Conservation (phyloP, 169 alveolate genomes). For the Plasmodium fragile region DNA sequence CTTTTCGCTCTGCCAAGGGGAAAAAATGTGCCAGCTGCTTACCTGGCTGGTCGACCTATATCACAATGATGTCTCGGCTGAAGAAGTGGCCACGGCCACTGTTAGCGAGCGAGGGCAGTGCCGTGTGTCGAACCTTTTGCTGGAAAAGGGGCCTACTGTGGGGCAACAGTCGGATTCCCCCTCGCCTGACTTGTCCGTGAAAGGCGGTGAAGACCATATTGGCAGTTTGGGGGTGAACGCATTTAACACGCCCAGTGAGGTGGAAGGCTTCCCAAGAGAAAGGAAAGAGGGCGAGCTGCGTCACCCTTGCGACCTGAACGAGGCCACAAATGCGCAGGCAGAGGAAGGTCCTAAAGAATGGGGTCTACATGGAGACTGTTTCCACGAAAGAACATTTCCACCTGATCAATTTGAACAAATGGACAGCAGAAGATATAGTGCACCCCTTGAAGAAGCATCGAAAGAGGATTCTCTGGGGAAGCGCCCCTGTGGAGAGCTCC, state of each 20-base stretch:
- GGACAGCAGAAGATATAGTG: not conserved
- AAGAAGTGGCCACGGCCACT: not conserved
- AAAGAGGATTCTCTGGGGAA: not conserved
- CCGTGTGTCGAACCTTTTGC: not conserved
- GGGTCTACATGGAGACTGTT: not conserved
- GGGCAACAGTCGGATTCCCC: not conserved
- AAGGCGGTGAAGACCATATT: not conserved
- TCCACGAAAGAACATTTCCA: not conserved
- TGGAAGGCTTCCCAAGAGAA: not conserved
- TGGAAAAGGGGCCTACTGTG: not conserved
- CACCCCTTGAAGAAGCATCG: not conserved
- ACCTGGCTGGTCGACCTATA: not conserved
- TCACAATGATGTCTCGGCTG: not conserved
- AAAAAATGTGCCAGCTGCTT: constrained; percentile 27
- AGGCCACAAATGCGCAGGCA: not conserved
- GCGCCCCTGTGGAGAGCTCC: not conserved
- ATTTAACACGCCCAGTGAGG: not conserved
- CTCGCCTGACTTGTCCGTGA: not conserved
- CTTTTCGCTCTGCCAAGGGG: constrained; percentile 9
- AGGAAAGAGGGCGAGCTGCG: not conserved
- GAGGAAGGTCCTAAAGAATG: not conserved
- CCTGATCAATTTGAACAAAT: not conserved
- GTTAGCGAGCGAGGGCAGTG: not conserved
- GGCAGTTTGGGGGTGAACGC: not conserved
- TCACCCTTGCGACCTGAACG: not conserved